These are phyloP conservation scores for Leptosphaerulina australis DNA, from an alignment of 2,329 filamentous ascomycete genomes.

Conservation along the genomic window DNA sequence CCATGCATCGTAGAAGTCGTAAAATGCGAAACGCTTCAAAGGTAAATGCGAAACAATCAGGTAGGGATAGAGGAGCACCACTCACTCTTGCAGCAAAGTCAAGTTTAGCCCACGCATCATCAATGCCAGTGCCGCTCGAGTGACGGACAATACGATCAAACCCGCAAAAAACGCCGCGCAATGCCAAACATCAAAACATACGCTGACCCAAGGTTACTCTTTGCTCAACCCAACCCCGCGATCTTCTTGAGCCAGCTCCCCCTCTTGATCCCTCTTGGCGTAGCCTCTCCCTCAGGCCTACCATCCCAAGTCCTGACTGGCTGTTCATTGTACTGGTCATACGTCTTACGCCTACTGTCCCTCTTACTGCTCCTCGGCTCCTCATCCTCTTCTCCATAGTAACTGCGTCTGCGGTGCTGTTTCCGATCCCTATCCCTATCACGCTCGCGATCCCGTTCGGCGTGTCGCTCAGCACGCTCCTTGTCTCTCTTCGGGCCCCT, in stretches of 20 bases:
- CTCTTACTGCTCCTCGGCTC: slow-evolving; percentile 32
- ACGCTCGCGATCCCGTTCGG: slow-evolving; percentile 36
- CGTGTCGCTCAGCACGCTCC: slow-evolving; percentile 35
- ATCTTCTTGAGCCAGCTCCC: slow-evolving; percentile 58
- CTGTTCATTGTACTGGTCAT: slow-evolving; percentile 39
- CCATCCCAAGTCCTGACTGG: slow-evolving; percentile 50
- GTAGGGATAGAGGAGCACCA: background rate
- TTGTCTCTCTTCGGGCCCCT: slow-evolving; percentile 39
- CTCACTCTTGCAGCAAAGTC: background rate
- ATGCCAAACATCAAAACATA: slow-evolving; percentile 7
- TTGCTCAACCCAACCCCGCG: slow-evolving; percentile 23
- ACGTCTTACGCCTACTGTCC: slow-evolving; percentile 36
- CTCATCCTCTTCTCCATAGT: slow-evolving; percentile 30
- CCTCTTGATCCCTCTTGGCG: slow-evolving; percentile 43
- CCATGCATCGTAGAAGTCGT: background rate
- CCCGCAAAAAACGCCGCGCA: slow-evolving; percentile 20
- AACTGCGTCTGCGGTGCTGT: slow-evolving; percentile 34
- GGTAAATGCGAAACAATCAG: background rate
- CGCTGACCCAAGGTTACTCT: no score
- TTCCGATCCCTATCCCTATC: slow-evolving; percentile 36
- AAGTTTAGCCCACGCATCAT: slow-evolving; percentile 1
- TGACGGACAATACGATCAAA: background rate
- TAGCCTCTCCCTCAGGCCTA: slow-evolving; percentile 44
- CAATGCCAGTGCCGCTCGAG: background rate
- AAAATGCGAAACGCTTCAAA: background rate